A percentile compares a stretch with the other conserved stretches of the same genome.
Conservation (phyloP, 148 eudicot species). For the Agrostemma githago region DNA sequence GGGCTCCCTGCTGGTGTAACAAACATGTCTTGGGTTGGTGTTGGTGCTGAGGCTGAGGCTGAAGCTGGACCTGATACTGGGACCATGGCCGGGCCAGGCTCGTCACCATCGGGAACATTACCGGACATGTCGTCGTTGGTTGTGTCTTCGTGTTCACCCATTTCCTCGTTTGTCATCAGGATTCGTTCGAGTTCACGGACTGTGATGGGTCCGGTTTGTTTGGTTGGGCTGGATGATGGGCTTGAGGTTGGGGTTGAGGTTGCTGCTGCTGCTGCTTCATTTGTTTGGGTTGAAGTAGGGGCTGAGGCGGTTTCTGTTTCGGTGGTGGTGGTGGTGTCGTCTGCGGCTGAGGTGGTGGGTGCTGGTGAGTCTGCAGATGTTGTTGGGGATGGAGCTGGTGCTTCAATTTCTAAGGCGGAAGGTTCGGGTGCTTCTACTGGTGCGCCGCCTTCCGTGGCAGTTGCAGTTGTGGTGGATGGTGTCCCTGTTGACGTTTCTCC, state of each 20-base stretch:
- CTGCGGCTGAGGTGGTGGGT: not conserved
- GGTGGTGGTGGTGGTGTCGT: not conserved
- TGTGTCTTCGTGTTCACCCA: constrained; percentile 7
- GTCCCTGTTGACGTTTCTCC: not conserved
- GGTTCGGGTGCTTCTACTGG: not conserved
- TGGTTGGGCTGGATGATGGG: not conserved
- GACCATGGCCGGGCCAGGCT: constrained; percentile 31
- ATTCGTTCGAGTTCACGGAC: constrained; percentile 19
- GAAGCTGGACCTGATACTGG: constrained; percentile 4
- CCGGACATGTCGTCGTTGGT: constrained; percentile 30
- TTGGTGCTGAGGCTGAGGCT: constrained; percentile 4
- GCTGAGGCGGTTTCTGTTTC: not conserved
- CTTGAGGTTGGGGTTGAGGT: constrained; percentile 1
- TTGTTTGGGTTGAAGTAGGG: not conserved
- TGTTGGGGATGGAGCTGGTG: constrained; percentile 1
- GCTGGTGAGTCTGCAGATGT: not conserved
- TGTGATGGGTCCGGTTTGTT: constrained; percentile 9
- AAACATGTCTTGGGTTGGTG: not conserved
- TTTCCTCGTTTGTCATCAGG: constrained; percentile 17
- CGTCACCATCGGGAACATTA: constrained; percentile 31
- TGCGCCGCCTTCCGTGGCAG: not conserved
- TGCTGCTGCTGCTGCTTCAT: not conserved
- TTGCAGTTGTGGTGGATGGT: not conserved
- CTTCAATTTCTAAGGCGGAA: not conserved
- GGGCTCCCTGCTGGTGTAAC: constrained; percentile 13